Base-by-base conservation (phyloP, 805 yeast genomes). In the Saccharomycopsis oosterbeekiorum region DNA sequence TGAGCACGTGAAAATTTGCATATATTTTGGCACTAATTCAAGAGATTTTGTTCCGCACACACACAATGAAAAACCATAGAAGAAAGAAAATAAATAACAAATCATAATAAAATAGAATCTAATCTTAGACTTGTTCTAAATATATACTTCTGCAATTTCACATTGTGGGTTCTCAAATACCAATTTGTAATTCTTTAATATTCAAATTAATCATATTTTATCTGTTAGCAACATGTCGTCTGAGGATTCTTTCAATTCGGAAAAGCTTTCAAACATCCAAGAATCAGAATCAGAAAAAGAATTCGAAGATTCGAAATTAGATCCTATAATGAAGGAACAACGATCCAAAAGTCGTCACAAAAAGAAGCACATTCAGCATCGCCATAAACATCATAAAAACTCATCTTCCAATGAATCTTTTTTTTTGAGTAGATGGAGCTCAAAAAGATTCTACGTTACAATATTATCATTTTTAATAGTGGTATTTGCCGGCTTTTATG, bases 401-500 rank as follows among this genome's bases (percentile, higher is more conserved):
- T 17, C 24, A 21, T 12, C 15, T 4, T 24, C 29, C n/a, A 15
- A 47, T 21, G 34, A 47, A 21, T 47, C 53, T 19, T 21, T 21
- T 2, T 24, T 21, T 47, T 47, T 21, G 19, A 1, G n/a, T 9
- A 15, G 34, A 6, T 47, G 53, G 53, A 47, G 53, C n/a, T 47
- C 53, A 11, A 47, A 47, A 47, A 21, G 56, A 39, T 58, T 36
- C 12, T 47, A 21, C n/a, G 5, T 47, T 24, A 47, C 53, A 47
- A 24, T 59, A 14, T n/a, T 55, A 3, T 55, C 59, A 8, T 19
- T 59, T 14, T 21, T 57, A 5, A 60, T 63, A 10, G 53, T 61
- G 5, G 34, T 63, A 3, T 21, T 59, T 36, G 58, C 62, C 19
- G 64, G 60, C 24, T 61, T 36, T 36, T 55, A 51, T 34, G 65